A percentile compares a stretch with the other conserved stretches of the same genome.
Conservation (phyloP, 805 yeast genomes). For the Starmerella vaccinii region DNA sequence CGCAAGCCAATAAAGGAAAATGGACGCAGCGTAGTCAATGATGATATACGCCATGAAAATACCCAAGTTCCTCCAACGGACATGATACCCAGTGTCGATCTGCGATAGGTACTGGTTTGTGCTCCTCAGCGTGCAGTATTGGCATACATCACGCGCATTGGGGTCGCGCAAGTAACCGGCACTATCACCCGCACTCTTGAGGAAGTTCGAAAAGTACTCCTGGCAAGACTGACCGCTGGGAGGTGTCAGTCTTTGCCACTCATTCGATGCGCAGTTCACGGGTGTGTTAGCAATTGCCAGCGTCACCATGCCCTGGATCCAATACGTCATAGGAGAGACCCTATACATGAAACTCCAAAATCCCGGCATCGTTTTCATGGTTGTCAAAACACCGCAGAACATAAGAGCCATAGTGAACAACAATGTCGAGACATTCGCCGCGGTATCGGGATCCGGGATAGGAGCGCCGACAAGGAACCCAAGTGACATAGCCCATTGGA, state of each 20-base stretch:
- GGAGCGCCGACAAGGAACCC: slow-evolving; percentile 47
- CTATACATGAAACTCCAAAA: slow-evolving; percentile 83
- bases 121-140: slow-evolving; percentile 34
- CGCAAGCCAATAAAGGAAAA: slow-evolving; percentile 29
- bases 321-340: slow-evolving; percentile 59
- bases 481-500: slow-evolving; percentile 41
- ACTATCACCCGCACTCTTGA: slow-evolving; percentile 28
- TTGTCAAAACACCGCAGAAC: slow-evolving; percentile 63
- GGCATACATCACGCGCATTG: slow-evolving; percentile 36
- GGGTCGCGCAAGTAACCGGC: slow-evolving; percentile 54
- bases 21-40: slow-evolving; percentile 39
- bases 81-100: slow-evolving; percentile 37
- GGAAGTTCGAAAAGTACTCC: slow-evolving; percentile 39
- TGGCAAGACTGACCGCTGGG: slow-evolving; percentile 58
- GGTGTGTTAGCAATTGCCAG: slow-evolving; percentile 41
- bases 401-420: slow-evolving; percentile 48
- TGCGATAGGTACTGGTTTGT: slow-evolving; percentile 39
- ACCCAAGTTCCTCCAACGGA: slow-evolving; percentile 61
- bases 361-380: slow-evolving; percentile 51
- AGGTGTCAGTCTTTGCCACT: slow-evolving; percentile 43
- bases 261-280: slow-evolving; percentile 42
- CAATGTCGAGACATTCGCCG: slow-evolving; percentile 49
- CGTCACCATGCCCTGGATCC: slow-evolving; percentile 47
- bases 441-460: slow-evolving; percentile 58
- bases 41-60: slow-evolving; percentile 46